phyloP scores from a whole-genome alignment of 202 grass and related monocot genomes.

The Miscanthus sacchariflorus region DNA sequence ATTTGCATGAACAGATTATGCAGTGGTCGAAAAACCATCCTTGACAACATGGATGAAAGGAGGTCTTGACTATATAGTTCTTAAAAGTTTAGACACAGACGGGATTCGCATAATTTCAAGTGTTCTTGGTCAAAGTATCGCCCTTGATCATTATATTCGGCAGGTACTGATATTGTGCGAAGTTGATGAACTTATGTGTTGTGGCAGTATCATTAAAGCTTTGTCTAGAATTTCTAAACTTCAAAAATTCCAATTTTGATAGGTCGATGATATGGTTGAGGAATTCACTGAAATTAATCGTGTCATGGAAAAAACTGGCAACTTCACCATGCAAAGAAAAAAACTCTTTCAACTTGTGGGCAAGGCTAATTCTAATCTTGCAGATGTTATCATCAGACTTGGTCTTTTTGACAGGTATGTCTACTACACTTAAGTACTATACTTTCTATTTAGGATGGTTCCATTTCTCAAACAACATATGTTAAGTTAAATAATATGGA shows the following conservation, averaged over 20 bases:
- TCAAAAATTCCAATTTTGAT: conserved; percentile 24
- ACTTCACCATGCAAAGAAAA: conserved; percentile 90
- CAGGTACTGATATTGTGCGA: conserved; percentile 65
- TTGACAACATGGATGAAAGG: conserved; percentile 89
- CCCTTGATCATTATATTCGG: conserved; percentile 91
- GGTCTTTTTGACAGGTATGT: conserved; percentile 94
- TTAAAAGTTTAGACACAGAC: conserved; percentile 90
- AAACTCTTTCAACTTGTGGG: conserved; percentile 98
- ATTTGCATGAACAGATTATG: conserved; percentile 74
- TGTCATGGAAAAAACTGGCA: conserved; percentile 89
- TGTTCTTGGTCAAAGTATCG: conserved; percentile 97
- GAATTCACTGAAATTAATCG: conserved; percentile 97
- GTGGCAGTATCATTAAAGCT: conserved; percentile 1
- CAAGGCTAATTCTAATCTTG: conserved; percentile 92
- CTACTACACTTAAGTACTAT: background rate
- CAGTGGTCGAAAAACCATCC: conserved; percentile 82
- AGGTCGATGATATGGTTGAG: conserved; percentile 99
- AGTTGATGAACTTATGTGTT: conserved; percentile 22
- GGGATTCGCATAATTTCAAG: conserved; percentile 87
- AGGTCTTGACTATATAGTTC: conserved; percentile 89
- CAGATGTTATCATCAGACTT: conserved; percentile 91
- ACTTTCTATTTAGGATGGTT: conserved; percentile 19
- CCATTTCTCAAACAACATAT: background rate
- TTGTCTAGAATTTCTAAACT: background rate
- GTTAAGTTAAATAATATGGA: conserved; percentile 12